A percentile compares a stretch with the other conserved stretches of the same genome.
Evolutionary conservation across 1,284 basidiomycete species (phyloP).

Genomic region (Puccinia triticina): DNA sequence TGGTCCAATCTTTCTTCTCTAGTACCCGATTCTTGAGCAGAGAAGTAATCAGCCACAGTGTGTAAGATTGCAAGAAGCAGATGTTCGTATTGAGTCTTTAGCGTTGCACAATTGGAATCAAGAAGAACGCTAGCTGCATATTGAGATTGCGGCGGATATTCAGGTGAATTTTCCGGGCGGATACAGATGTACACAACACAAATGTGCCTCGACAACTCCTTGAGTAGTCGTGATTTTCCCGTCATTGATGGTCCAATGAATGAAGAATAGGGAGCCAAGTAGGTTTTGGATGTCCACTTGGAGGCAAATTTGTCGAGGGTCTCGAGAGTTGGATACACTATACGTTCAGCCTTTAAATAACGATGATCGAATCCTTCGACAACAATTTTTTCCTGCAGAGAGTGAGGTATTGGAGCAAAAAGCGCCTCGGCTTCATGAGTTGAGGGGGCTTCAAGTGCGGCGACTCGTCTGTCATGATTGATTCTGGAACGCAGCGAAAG

Average conservation of each 20-base stretch:
- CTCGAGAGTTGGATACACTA: not conserved
- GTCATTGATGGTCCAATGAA: not conserved
- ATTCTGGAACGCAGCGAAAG: not conserved
- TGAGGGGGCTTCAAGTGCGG: not conserved
- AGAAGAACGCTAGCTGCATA: not conserved
- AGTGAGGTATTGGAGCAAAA: not conserved
- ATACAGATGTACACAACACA: not conserved
- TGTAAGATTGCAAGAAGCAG: slow-evolving; percentile 1
- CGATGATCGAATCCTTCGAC: not conserved
- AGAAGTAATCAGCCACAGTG: not conserved
- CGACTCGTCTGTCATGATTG: not conserved
- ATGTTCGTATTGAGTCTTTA: not conserved
- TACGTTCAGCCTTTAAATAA: not conserved
- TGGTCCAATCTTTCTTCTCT: not conserved
- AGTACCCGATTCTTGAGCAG: not conserved
- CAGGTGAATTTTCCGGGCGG: not conserved
- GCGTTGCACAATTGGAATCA: not conserved
- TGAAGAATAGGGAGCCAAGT: not conserved
- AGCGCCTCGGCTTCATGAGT: not conserved
- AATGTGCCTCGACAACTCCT: not conserved
- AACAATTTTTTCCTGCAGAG: not conserved
- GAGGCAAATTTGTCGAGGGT: not conserved
- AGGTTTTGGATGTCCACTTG: not conserved
- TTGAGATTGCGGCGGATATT: not conserved
- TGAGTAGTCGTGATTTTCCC: not conserved